Evolutionary conservation across 345 rosid species (phyloP), one percentile per base, ranked within the genome.

Genomic region (Ceriops tagal): DNA sequence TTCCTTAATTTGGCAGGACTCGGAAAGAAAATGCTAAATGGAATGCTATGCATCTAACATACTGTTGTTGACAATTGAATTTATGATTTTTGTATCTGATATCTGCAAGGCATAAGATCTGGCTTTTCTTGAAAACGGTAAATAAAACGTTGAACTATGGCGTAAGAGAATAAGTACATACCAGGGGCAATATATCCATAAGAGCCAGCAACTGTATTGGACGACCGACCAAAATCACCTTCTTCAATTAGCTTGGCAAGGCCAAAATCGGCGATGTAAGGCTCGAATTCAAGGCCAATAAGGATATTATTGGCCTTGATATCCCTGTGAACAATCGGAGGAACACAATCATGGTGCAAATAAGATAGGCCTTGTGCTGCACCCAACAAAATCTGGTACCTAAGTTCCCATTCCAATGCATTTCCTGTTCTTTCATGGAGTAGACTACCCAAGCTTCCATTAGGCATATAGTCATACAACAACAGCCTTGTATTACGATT

Each of bases 141-240:
- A 34, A 31, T 58, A 3, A 26, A 58, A 53, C 34, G 30, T 51
- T 43, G 27, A 53, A 71, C 61, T 26, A 52, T 6, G 4, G 5
- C 19, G 24, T 65, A 13, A 13, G 35, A 43, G 47, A 43, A 31
- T 28, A 13, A 27, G 62, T 31, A 63, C 75, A 70, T 80, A 95
- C 99, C 97, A 39, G 96, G 99, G 72, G 99, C 99, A 64, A 95
- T 95, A 68, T 92, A 95, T 71, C 99, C 99, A 58, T 88, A 89
- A 26, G 99, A 95, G 51, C 99, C 97, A 59, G 96, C 97, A 10
- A 95, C 88, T 4, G 96, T 91, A 73, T 78, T 89, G 53, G 99
- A 91, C 52, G 95, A 89, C 57, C 92, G 82, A 22, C 87, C 90
- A 63, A 87, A 87, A 70, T 93, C 96, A 27, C 91, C 92, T 51